Conservation (phyloP, 2,329 filamentous ascomycete species). For the Endoconidiophora laricicola region DNA sequence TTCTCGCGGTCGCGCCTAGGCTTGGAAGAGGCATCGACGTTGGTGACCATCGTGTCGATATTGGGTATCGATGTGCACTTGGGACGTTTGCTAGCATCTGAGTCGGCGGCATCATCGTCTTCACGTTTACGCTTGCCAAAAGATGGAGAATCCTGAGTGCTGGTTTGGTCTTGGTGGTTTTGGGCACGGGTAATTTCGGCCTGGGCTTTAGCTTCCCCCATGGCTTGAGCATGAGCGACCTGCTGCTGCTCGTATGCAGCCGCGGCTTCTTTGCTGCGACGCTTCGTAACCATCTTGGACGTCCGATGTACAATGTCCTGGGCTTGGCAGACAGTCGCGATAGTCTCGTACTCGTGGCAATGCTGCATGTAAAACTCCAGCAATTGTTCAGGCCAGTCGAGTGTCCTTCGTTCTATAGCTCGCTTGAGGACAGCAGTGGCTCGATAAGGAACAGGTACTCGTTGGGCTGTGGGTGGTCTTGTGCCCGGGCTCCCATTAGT, state of each 20-base stretch:
- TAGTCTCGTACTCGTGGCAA: constrained; percentile 80
- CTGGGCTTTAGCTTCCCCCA: constrained; percentile 13
- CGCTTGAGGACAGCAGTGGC: constrained; percentile 64
- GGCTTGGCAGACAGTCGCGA: constrained; percentile 56
- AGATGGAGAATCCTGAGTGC: background rate
- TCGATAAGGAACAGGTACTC: constrained; percentile 43
- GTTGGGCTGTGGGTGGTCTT: constrained; percentile 17
- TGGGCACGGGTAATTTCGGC: background rate
- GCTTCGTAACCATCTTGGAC: constrained; percentile 43
- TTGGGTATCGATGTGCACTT: constrained; percentile 26
- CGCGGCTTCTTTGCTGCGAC: constrained; percentile 48
- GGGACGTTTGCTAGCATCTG: constrained; percentile 42
- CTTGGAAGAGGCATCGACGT: constrained; percentile 15
- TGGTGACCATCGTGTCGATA: background rate
- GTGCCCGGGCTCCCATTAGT: constrained; percentile 32
- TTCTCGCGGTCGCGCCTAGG: constrained; percentile 79
- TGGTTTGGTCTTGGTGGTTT: background rate
- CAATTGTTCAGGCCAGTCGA: constrained; percentile 65
- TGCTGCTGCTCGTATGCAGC: constrained; percentile 29
- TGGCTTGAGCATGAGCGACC: constrained; percentile 16
- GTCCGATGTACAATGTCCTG: constrained; percentile 57
- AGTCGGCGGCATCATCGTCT: constrained; percentile 24
- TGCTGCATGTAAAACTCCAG: constrained; percentile 60
- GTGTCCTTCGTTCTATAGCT: constrained; percentile 42
- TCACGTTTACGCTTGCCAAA: constrained; percentile 5